Base-by-base conservation (phyloP, 148 eudicot genomes). In the Rheum nobile region DNA sequence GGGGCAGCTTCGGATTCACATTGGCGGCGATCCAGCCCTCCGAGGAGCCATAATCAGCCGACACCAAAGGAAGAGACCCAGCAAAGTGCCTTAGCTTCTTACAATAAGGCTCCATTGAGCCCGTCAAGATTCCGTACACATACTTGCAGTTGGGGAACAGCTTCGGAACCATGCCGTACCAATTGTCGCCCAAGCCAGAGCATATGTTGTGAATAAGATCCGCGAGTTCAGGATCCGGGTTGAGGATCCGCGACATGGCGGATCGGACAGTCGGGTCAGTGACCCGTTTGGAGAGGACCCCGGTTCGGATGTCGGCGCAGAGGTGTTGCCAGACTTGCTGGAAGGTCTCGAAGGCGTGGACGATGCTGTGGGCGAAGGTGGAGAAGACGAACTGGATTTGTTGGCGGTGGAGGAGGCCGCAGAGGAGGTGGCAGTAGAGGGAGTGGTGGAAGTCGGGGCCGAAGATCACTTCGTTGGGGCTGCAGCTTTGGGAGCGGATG, bases 21-120 rank as follows among this genome's bases (percentile, higher is more conserved):
- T 92, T 92, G 24, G 88, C 99, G 4, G 91, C 99, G 29, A 96
- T 79, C 99, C 97, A 92, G 11, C 99, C 99, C 65, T 96, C 99
- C 0, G 97, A 92, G 31, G 97, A 72, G 38, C 99, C 99, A 67
- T 96, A 96, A 78, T 96, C 97, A 7, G 86, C 92, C 76, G 97
- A 88, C 1, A 92, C 75, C 71, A 92, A 76, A 8, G 99, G 94
- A 19, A 96, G 42, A 65, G 80, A 79, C 19, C 96, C 97, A 3
- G 97, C 91, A 82, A 85, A 96, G 41, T 86, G 87, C 84, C 96
- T 90, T 72, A 96, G 67, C 55, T 92, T 94, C 43, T 82, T 89
- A 84, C 88, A 71, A 59, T 96, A 96, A 26, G 90, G 99, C 79
- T 96, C 96, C 99, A 96, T 96, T 0, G 99, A 90, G 8, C 99